phyloP scores from a whole-genome alignment of 2,329 filamentous ascomycete species.

The Calonectria hawksworthii region DNA sequence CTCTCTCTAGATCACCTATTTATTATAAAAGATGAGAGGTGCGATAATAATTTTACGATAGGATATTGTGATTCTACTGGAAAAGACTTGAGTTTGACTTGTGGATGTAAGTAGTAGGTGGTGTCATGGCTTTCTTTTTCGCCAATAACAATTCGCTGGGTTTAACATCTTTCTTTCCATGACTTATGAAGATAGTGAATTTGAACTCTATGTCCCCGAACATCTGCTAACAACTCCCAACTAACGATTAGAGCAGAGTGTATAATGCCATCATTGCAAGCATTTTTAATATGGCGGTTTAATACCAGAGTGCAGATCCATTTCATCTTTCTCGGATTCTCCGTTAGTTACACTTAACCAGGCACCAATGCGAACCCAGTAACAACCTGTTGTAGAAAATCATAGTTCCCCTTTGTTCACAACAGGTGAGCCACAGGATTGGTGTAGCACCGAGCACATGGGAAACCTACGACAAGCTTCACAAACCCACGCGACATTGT shows the following conservation, averaged over 20 bases:
- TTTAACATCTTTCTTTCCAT: not conserved
- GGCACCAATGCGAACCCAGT: not conserved
- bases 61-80: no score
- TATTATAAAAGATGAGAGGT: no score
- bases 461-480: not conserved
- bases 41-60: no score
- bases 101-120: not conserved
- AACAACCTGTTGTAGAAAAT: not conserved
- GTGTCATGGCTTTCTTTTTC: not conserved
- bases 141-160: not conserved
- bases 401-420: not conserved
- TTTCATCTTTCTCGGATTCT: not conserved
- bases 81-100: not conserved
- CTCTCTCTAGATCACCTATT: not conserved
- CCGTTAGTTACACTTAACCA: not conserved
- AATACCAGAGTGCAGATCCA: not conserved
- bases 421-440: not conserved
- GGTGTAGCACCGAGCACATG: not conserved
- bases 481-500: not conserved
- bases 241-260: not conserved
- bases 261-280: not conserved
- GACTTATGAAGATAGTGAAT: not conserved
- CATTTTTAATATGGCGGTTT: not conserved
- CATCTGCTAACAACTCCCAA: not conserved
- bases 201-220: not conserved